Evolutionary conservation across 129 eudicot species (phyloP), one percentile per base, ranked within the genome.

Genomic region (Arctium lappa): DNA sequence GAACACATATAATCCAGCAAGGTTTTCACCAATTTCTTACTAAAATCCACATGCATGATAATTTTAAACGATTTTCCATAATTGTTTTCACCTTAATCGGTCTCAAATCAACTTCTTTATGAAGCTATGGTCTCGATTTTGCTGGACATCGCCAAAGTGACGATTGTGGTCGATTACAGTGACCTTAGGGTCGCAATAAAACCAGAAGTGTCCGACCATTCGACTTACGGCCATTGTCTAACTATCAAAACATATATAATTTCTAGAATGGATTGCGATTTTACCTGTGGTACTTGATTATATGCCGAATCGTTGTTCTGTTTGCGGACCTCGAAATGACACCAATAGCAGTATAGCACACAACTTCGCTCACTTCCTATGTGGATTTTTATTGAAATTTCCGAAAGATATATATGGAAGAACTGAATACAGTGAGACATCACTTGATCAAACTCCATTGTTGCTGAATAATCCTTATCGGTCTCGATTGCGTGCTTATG

Each of bases 41-140:
- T 38, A 40, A 5, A 73, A 73, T 73, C 77, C 56, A 73, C 77
- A 73, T 73, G 77, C 77, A 73, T 8, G 53, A n/a, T 31, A 73
- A 73, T 8, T 40, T 39, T 11, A 48, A 11, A 48, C 16, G 60
- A 48, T 48, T 48, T 48, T 7, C 16, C 60, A 48, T 48, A 16
- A 48, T 48, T 48, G 16, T 11, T 10, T 48, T 48, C 60, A 48
- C 60, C 16, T 48, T 48, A 48, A 48, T 44, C 13, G 13, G 13
- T 9, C 13, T 40, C 46, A 37, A 37, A 40, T 40, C 46, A 6
- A 40, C 46, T 44, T 44, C 11, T 44, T 8, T 44, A 9, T 44
- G 53, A 44, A 44, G 53, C 1, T 44, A 8, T 44, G 13, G 13
- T 44, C 13, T 44, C 12, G 53, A 13, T 44, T 44, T 44, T 9